Evolutionary conservation across 768 basidiomycete species (phyloP), one percentile per base, ranked within the genome.

Genomic region (Lanmaoa pseudosensibilis): DNA sequence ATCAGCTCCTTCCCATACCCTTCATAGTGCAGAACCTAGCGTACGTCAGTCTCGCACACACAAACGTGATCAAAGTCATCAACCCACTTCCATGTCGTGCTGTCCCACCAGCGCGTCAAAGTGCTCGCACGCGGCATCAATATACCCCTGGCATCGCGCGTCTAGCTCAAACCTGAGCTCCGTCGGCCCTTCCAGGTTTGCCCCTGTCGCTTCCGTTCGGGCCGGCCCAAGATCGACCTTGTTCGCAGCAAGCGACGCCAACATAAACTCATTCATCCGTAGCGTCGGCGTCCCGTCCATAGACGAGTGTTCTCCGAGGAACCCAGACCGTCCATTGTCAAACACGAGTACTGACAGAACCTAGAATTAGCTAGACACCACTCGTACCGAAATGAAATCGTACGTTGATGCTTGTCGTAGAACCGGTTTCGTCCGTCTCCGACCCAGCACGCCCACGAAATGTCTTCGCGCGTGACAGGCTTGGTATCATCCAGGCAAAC

Each of bases 251-350:
- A 98, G 76, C 0, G 87, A 81, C 15, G 84, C 92, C 47, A 98
- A 77, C 52, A 94, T 75, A 72, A 94, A 99, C 69, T 99, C 97
- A 77, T 97, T 98, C 81, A 98, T 74, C 46, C 97, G 87, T 32
- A 98, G 78, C 0, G 96, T 98, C 5, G 97, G 91, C 1, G 94
- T 98, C 19, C 96, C 96, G 67, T 98, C 95, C 88, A 89, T 86
- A 64, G 88, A 91, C 19, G 87, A 90, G 73, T 91, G 89, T 69
- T 91, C 88, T 38, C 91, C 91, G 0, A 93, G 76, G 82, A 98
- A 99, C 0, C 91, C 96, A 23, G 92, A 94, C 37, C 92, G 91
- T 45, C 94, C 97, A 63, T 94, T 94, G 56, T 94, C 92, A 67
- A 92, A 96, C 9, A 99, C 92, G 65, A 99, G 84, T 52, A 98